These are phyloP conservation scores for Phaeosphaeriaceae sp. DNA, from an alignment of 2,329 filamentous ascomycete species.

Conservation along the genomic window DNA sequence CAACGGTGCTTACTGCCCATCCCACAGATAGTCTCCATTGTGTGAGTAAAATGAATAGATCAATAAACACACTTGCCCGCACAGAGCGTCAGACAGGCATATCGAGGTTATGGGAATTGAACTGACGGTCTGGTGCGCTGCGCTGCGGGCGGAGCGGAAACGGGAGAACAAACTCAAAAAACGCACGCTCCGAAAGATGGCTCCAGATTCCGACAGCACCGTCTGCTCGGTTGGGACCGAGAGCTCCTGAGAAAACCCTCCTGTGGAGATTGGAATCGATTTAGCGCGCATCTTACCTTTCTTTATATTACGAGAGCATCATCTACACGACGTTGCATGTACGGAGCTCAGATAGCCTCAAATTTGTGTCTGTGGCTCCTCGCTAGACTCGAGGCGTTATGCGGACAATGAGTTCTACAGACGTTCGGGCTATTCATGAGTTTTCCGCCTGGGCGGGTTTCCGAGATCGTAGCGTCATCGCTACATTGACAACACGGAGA, in stretches of 20 bases:
- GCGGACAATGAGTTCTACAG: too few relatives aligned
- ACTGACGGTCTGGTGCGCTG: slow-evolving; percentile 28
- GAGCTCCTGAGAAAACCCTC: slow-evolving; percentile 14
- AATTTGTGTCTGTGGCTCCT: too few relatives aligned
- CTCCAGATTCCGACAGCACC: slow-evolving; percentile 32
- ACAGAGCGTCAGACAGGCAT: too few relatives aligned
- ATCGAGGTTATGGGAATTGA: not conserved
- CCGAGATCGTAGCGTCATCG: too few relatives aligned
- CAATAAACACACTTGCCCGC: not conserved
- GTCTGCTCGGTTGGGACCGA: slow-evolving; percentile 34
- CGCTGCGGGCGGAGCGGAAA: slow-evolving; percentile 43
- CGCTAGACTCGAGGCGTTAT: too few relatives aligned
- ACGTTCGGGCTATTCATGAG: too few relatives aligned
- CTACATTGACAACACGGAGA: too few relatives aligned
- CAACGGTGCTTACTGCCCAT: slow-evolving; percentile 7
- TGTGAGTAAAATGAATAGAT: not conserved
- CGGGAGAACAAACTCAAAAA: slow-evolving; percentile 31
- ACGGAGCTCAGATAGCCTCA: too few relatives aligned
- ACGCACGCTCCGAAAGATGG: slow-evolving; percentile 43
- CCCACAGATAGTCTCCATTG: not conserved
- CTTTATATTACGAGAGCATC: not conserved
- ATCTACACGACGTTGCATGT: too few relatives aligned
- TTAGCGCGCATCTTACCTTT: not conserved
- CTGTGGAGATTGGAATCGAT: slow-evolving; percentile 8
- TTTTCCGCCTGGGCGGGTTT: too few relatives aligned